Base-by-base conservation (phyloP, 73 alveolate genomes). In the Paraurostyla sp. region DNA sequence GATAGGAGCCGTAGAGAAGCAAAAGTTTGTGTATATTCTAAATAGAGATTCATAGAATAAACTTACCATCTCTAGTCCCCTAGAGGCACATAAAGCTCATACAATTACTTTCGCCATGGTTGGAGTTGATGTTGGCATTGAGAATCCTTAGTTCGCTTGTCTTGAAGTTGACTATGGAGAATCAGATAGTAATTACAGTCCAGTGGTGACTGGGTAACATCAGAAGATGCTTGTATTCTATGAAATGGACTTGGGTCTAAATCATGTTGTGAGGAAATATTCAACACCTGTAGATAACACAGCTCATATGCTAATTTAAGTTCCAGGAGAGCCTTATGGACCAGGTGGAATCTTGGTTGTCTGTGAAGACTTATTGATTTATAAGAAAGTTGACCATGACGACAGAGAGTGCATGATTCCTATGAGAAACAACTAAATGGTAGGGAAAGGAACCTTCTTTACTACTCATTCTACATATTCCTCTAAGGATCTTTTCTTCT, bases 1-100 rank as follows among this genome's bases (percentile, higher is more conserved):
- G 99, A 91, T 99, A 27, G 99, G 99, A 27, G 99, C 99, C 32
- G 97, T 98, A 15, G 99, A 99, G 93, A 98, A 98, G 92, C 97
- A 96, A 88, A 99, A 99, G 92, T 99, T 97, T 78, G 99, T 98
- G 38, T 99, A 98, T 95, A 96, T 98, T 68, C 93, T 99, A 71
- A 97, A 96, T 85, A 94, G 99, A 78, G 99, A 99, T 89, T 87
- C 93, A 56, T 95, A 97, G 57, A 96, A 93, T 90, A 95, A 96
- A 80, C 93, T 98, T 46, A 97, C 99, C 36, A 94, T 97, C 57
- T 96, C 99, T 48, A 95, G 99, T 20, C 99, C 99, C 43, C 93
- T 98, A 56, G 99, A 98, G 92, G 99, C 99, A 40, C 99, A 97
- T 87, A 98, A 98, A 89, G 98, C 99, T 43, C 99, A 98, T 65